These are phyloP conservation scores for Bipolaris cookei DNA, from an alignment of 2,329 filamentous ascomycete species.

Conservation along the genomic window DNA sequence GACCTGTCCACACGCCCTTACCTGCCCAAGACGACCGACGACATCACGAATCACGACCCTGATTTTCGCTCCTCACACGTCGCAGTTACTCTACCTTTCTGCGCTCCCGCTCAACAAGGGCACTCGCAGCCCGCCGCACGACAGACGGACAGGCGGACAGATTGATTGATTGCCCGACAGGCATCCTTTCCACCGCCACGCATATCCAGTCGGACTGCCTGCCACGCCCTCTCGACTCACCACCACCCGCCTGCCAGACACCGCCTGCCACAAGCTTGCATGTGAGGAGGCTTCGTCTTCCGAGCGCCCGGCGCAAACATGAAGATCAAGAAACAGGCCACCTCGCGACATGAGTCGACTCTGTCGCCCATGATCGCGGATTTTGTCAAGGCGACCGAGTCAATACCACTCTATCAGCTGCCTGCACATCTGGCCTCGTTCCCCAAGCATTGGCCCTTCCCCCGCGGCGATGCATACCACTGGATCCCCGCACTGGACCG, in stretches of 20 bases:
- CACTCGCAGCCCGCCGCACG: conserved; percentile 17
- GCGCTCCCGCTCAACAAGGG: conserved; percentile 18
- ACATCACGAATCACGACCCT: conserved; percentile 7
- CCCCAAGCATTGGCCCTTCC: conserved; percentile 91
- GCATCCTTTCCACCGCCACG: conserved; percentile 6
- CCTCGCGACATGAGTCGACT: conserved; percentile 61
- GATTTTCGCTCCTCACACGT: conserved; percentile 12
- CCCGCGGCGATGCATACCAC: conserved; percentile 93
- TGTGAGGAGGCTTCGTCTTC: conserved; percentile 46
- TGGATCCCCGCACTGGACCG: conserved; percentile 95
- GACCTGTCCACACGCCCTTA: conserved; percentile 5
- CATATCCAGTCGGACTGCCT: not conserved
- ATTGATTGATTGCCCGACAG: not conserved
- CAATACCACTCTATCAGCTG: conserved; percentile 74
- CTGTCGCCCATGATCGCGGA: conserved; percentile 81
- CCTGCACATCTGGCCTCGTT: conserved; percentile 79
- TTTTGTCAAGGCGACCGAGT: conserved; percentile 75
- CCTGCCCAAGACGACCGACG: not conserved
- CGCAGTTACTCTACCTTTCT: conserved; percentile 7
- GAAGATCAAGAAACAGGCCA: conserved; percentile 64
- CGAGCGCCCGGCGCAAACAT: conserved; percentile 51
- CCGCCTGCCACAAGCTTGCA: conserved; percentile 26
- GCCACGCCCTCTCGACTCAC: not conserved
- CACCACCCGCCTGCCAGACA: conserved; percentile 6
- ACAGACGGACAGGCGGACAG: not conserved